Evolutionary conservation across 2,329 filamentous ascomycete species (phyloP).

Genomic region (Amesomyces nigricolor): DNA sequence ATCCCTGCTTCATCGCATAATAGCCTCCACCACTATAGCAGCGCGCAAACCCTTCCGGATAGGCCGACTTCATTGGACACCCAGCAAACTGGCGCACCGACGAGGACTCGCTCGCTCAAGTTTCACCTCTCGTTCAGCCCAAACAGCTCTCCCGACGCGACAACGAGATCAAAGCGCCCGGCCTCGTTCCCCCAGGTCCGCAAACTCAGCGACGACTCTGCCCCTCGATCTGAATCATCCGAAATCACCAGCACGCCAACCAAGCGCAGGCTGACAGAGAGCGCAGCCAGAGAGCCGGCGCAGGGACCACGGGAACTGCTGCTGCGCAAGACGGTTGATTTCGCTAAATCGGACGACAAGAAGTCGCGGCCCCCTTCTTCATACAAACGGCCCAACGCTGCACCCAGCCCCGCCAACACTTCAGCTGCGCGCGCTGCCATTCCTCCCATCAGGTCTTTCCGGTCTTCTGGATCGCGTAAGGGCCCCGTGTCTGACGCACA

Average conservation of each 20-base stretch:
- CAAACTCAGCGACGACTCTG: constrained; percentile 21
- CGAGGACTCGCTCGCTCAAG: constrained; percentile 35
- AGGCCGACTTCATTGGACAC: constrained; percentile 20
- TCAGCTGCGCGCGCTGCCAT: constrained; percentile 34
- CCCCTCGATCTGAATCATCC: constrained; percentile 27
- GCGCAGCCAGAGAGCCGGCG: constrained; percentile 33
- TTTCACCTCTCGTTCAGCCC: constrained; percentile 32
- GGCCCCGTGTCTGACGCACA: constrained; percentile 51
- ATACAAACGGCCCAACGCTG: constrained; percentile 38
- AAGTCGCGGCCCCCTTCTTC: constrained; percentile 47
- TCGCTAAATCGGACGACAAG: constrained; percentile 44
- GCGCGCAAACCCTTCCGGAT: constrained; percentile 21
- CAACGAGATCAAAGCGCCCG: constrained; percentile 30
- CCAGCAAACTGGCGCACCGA: constrained; percentile 14
- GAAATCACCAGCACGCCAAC: constrained; percentile 27
- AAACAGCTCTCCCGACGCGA: constrained; percentile 13
- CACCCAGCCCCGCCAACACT: constrained; percentile 15
- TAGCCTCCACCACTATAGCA: constrained; percentile 23
- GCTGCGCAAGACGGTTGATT: constrained; percentile 40
- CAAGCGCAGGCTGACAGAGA: constrained; percentile 27
- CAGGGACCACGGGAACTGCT: constrained; percentile 45
- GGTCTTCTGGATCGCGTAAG: constrained; percentile 52
- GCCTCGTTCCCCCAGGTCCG: constrained; percentile 36
- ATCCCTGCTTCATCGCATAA: constrained; percentile 24
- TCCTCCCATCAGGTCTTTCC: constrained; percentile 51